Percentiles rank a stretch among this genome's conserved stretches.
Evolutionary conservation across 352 stramenopile species (phyloP).

Genomic region (Pythium utonaiense): DNA sequence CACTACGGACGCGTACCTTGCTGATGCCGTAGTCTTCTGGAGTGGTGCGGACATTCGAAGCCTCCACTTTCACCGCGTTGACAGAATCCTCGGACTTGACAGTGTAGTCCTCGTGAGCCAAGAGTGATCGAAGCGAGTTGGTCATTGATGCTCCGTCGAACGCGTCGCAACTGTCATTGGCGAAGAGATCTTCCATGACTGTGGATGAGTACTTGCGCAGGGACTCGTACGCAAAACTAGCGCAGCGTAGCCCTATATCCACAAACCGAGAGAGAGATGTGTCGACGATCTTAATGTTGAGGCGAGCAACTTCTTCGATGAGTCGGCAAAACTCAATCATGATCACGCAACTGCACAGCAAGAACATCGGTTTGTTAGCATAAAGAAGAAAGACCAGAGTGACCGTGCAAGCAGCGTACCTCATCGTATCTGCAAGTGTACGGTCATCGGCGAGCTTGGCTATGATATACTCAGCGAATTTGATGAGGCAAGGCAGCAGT

Average conservation of each 20-base stretch:
- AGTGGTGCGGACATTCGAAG: not conserved
- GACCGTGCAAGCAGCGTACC: not conserved
- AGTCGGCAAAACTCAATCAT: slow-evolving; percentile 65
- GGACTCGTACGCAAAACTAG: slow-evolving; percentile 4
- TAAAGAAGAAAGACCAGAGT: not conserved
- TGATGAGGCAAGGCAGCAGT: slow-evolving; percentile 13
- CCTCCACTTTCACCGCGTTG: not conserved
- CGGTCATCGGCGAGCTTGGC: slow-evolving; percentile 24
- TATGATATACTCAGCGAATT: slow-evolving; percentile 16
- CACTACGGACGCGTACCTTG: slow-evolving; percentile 32
- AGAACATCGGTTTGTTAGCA: slow-evolving; percentile 5
- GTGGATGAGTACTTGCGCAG: slow-evolving; percentile 14
- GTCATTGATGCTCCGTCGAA: not conserved
- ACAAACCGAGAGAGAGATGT: not conserved
- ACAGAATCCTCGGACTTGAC: not conserved
- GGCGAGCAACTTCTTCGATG: slow-evolving; percentile 36
- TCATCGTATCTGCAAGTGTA: slow-evolving; percentile 5
- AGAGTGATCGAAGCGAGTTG: not conserved
- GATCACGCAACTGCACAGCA: slow-evolving; percentile 51
- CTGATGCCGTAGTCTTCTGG: slow-evolving; percentile 55
- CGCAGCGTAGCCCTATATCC: slow-evolving; percentile 6
- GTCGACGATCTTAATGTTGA: slow-evolving; percentile 10
- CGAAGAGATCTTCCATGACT: slow-evolving; percentile 9
- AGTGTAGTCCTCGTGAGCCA: not conserved
- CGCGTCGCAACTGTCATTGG: not conserved